phyloP scores from a whole-genome alignment of 2,329 filamentous ascomycete genomes.

The Bipolaris oryzae region DNA sequence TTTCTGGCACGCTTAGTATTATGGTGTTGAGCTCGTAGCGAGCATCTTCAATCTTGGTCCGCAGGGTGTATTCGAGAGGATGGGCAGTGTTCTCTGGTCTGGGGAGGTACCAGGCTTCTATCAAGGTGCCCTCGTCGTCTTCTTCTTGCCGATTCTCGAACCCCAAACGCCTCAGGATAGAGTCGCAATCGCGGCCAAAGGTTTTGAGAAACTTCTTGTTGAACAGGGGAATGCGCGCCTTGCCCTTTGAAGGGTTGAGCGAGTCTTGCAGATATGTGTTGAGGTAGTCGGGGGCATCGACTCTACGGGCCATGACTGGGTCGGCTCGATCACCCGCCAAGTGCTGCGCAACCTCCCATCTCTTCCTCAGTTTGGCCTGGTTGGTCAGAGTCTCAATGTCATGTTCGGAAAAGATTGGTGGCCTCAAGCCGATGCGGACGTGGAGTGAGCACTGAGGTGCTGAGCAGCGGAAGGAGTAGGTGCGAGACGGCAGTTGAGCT shows the following conservation, averaged over 20 bases:
- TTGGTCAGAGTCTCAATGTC: slow-evolving; percentile 62
- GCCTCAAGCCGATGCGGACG: slow-evolving; percentile 59
- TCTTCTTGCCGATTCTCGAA: slow-evolving; percentile 54
- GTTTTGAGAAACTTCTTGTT: slow-evolving; percentile 70
- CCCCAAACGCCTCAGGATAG: slow-evolving; percentile 63
- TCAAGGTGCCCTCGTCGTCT: slow-evolving; percentile 41
- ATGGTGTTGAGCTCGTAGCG: slow-evolving; percentile 62
- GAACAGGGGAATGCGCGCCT: slow-evolving; percentile 60
- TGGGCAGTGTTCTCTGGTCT: slow-evolving; percentile 28
- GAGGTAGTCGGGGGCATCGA: slow-evolving; percentile 63
- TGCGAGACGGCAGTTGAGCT: slow-evolving; percentile 25
- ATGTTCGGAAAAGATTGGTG: slow-evolving; percentile 57
- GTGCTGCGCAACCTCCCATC: slow-evolving; percentile 60
- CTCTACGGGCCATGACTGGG: slow-evolving; percentile 56
- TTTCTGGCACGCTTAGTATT: slow-evolving; percentile 51
- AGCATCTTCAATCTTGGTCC: slow-evolving; percentile 61
- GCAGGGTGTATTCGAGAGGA: slow-evolving; percentile 29
- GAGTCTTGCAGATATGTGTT: slow-evolving; percentile 66
- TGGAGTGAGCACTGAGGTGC: slow-evolving; percentile 61
- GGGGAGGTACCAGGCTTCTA: slow-evolving; percentile 44
- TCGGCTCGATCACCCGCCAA: slow-evolving; percentile 62
- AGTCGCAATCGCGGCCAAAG: slow-evolving; percentile 67
- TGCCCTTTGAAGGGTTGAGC: slow-evolving; percentile 56
- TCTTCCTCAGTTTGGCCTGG: slow-evolving; percentile 55
- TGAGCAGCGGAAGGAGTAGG: slow-evolving; percentile 63